Evolutionary conservation across 2,329 filamentous ascomycete genomes (phyloP).

Genomic region (Lojkania enalia): DNA sequence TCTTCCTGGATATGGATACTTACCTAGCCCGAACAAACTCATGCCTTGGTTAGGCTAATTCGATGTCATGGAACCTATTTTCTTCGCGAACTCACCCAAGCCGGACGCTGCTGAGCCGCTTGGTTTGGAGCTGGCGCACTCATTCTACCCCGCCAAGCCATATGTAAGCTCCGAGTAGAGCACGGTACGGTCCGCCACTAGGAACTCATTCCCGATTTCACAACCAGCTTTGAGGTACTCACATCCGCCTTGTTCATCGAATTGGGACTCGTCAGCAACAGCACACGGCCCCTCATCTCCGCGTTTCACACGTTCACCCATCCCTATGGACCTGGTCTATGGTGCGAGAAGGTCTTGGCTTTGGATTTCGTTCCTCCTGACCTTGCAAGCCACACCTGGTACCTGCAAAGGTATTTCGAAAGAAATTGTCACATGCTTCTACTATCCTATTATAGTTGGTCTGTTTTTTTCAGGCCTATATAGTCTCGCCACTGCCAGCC

Average conservation of each 20-base stretch:
- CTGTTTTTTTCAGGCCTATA: too few relatives aligned
- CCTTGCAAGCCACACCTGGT: conserved; percentile 50
- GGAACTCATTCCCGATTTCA: conserved; percentile 50
- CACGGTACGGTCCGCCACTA: too few relatives aligned
- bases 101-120: conserved; percentile 47
- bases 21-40: conserved; percentile 59
- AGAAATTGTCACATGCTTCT: too few relatives aligned
- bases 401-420: conserved; percentile 53
- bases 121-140: conserved; percentile 59
- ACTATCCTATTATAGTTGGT: too few relatives aligned
- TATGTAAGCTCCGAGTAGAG: conserved; percentile 47
- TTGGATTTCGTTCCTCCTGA: conserved; percentile 48
- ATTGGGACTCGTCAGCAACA: conserved; percentile 50
- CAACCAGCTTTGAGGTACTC: conserved; percentile 57
- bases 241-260: conserved; percentile 51
- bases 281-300: conserved; percentile 50
- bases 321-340: conserved; percentile 51
- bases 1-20: conserved; percentile 64
- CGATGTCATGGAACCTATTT: conserved; percentile 53
- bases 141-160: conserved; percentile 54
- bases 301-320: conserved; percentile 35
- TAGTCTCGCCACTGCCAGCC: too few relatives aligned
- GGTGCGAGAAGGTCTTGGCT: conserved; percentile 28
- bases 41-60: conserved; percentile 57
- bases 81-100: conserved; percentile 52